These are phyloP conservation scores for Cadophora gregata DNA, from an alignment of 2,329 filamentous ascomycete genomes.

Conservation along the genomic window DNA sequence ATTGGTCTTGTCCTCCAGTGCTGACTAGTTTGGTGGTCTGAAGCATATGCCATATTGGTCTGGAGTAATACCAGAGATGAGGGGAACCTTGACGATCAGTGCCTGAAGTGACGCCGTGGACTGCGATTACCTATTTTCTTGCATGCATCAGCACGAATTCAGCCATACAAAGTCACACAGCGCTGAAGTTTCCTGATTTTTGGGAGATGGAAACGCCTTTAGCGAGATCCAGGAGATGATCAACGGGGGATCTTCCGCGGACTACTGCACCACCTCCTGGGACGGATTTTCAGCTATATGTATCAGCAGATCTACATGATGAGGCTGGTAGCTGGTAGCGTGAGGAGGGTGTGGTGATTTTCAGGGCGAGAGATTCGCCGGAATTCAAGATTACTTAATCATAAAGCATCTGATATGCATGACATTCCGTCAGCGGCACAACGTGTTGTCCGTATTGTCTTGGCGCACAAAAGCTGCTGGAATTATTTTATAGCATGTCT, in stretches of 20 bases:
- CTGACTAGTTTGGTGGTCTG: neutral
- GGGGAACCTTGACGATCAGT: constrained; percentile 13
- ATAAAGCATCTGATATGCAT: constrained; percentile 13
- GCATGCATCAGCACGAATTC: neutral
- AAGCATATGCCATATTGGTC: constrained; percentile 1
- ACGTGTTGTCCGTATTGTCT: neutral
- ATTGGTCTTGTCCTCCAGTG: neutral
- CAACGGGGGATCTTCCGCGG: neutral
- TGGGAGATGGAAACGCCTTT: neutral
- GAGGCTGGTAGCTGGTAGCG: neutral
- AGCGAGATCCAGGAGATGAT: neutral
- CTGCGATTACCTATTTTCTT: neutral
- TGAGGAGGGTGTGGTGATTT: constrained; percentile 7
- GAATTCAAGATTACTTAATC: neutral
- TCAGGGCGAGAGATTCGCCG: neutral
- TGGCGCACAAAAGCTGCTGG: neutral
- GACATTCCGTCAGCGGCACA: neutral
- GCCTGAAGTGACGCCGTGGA: neutral
- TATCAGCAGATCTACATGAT: neutral
- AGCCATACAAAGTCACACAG: neutral
- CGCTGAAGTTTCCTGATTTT: neutral
- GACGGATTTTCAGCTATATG: neutral
- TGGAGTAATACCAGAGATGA: neutral
- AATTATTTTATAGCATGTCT: neutral
- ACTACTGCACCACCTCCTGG: neutral